Percentiles rank a stretch among this genome's conserved stretches.
These are phyloP conservation scores for Penicillium alfredii DNA, from an alignment of 495 filamentous ascomycete genomes.

Conservation along the genomic window DNA sequence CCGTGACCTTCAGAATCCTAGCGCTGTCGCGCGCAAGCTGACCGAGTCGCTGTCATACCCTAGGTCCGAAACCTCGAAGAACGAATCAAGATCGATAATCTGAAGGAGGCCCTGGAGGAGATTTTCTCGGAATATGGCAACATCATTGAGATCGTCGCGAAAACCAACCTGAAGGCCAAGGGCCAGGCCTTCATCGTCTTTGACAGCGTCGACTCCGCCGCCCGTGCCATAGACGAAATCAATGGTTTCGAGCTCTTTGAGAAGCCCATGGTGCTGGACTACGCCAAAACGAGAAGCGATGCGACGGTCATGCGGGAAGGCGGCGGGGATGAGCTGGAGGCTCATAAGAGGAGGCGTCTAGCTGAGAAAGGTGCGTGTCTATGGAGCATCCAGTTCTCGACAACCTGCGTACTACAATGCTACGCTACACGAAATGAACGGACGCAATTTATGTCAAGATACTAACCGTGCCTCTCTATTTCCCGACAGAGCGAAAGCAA, in stretches of 20 bases:
- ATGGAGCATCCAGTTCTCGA: no score
- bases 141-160: slow-evolving; percentile 87
- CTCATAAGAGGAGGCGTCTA: slow-evolving; percentile 75
- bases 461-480: slow-evolving; percentile 4
- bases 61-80: slow-evolving; percentile 92
- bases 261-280: slow-evolving; percentile 84
- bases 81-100: slow-evolving; percentile 72
- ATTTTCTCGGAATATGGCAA: slow-evolving; percentile 90
- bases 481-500: slow-evolving; percentile 76
- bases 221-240: slow-evolving; percentile 77
- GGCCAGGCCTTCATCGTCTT: slow-evolving; percentile 97
- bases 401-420: no score
- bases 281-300: slow-evolving; percentile 82
- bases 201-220: slow-evolving; percentile 68
- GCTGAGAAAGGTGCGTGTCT: slow-evolving; percentile 89
- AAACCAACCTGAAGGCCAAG: slow-evolving; percentile 85
- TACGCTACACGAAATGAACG: no score
- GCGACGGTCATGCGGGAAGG: slow-evolving; percentile 69
- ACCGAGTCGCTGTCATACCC: slow-evolving; percentile 9
- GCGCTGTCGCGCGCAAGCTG: slow-evolving; percentile 9
- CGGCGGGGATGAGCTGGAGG: slow-evolving; percentile 77
- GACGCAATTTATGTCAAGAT: no score
- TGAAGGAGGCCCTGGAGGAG: slow-evolving; percentile 66
- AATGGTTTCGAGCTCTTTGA: slow-evolving; percentile 93
- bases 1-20: slow-evolving; percentile 9